These are phyloP conservation scores for Penicillium soppii DNA, from an alignment of 495 filamentous ascomycete genomes.

Conservation along the genomic window DNA sequence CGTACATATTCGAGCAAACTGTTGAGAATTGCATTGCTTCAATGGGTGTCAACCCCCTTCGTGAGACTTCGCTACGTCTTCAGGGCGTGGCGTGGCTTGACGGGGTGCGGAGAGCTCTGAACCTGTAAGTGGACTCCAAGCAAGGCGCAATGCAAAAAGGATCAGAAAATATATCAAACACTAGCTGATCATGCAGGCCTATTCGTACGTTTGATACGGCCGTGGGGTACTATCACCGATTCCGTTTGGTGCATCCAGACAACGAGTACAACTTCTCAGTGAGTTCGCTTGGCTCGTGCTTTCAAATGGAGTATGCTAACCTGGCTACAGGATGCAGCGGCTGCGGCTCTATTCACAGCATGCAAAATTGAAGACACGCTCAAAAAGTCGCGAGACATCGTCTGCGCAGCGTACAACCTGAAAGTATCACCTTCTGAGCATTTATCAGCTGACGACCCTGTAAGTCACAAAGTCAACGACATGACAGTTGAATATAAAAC, in stretches of 20 bases:
- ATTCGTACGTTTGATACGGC: slow-evolving; percentile 84
- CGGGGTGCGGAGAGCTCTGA: slow-evolving; percentile 66
- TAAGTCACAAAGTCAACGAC: slow-evolving; percentile 29
- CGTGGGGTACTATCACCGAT: slow-evolving; percentile 83
- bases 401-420: slow-evolving; percentile 86
- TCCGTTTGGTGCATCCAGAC: slow-evolving; percentile 75
- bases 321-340: slow-evolving; percentile 67
- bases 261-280: slow-evolving; percentile 64
- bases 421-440: slow-evolving; percentile 69
- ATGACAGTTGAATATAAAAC: background rate
- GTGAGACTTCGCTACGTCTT: slow-evolving; percentile 69
- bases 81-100: slow-evolving; percentile 82
- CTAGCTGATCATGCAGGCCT: slow-evolving; percentile 48
- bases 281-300: slow-evolving; percentile 1
- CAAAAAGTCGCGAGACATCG: slow-evolving; percentile 92
- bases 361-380: slow-evolving; percentile 98
- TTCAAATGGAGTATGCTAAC: slow-evolving; percentile 11
- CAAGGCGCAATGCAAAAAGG: no score
- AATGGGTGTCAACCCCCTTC: slow-evolving; percentile 53
- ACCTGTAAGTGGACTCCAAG: slow-evolving; percentile 53
- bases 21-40: slow-evolving; percentile 57
- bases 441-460: slow-evolving; percentile 78
- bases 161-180: slow-evolving; percentile 6
- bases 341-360: slow-evolving; percentile 83
- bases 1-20: slow-evolving; percentile 64